Evolutionary conservation across 306 rosid genomes (phyloP).

Genomic region (Quercus rubra): DNA sequence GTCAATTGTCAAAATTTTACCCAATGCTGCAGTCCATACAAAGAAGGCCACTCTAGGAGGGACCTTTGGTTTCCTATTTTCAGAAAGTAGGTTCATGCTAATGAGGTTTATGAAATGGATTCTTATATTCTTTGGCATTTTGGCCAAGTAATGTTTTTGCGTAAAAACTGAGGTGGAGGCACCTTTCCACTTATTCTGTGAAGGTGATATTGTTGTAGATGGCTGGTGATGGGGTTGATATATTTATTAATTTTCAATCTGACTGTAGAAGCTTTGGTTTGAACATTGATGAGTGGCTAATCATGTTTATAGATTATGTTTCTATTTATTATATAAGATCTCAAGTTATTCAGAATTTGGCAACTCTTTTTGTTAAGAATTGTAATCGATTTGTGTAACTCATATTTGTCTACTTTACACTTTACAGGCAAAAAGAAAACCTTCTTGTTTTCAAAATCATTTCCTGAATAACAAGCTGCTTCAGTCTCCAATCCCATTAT

Average conservation of each 20-base stretch:
- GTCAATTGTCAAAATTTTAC: neutral
- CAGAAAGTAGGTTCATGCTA: neutral
- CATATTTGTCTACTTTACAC: constrained; percentile 16
- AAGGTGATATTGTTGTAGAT: neutral
- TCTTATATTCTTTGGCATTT: neutral
- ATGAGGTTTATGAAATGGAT: neutral
- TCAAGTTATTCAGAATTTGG: constrained; percentile 9
- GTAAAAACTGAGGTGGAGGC: neutral
- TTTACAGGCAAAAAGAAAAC: constrained; percentile 77
- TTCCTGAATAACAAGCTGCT: constrained; percentile 44
- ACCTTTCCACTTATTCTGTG: neutral
- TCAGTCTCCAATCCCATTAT: constrained; percentile 52
- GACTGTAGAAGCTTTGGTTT: constrained; percentile 4
- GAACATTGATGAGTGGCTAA: neutral
- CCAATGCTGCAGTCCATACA: no score
- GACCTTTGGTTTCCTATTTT: neutral
- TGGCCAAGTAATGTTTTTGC: neutral
- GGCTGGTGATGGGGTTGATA: neutral
- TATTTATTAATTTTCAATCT: constrained; percentile 2
- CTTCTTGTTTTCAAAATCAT: constrained; percentile 50
- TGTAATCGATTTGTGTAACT: neutral
- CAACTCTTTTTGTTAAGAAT: neutral
- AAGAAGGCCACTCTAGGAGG: no score
- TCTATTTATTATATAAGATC: constrained; percentile 14
- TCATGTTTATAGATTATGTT: constrained; percentile 8